Evolutionary conservation across 2,329 filamentous ascomycete genomes (phyloP), one percentile per base, ranked within the genome.

Genomic region (Aureobasidium sp.): DNA sequence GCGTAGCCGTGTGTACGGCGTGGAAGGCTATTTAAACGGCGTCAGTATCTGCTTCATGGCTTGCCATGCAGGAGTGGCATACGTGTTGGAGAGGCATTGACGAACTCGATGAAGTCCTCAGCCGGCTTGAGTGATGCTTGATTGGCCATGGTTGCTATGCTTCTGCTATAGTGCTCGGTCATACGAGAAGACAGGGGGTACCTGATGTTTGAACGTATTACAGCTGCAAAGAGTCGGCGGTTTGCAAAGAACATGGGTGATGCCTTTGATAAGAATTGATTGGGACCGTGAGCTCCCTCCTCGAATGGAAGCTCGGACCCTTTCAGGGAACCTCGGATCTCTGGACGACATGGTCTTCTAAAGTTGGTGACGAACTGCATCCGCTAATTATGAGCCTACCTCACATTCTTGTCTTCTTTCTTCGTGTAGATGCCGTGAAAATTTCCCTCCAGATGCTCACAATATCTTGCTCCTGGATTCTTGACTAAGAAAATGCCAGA

Each of bases 31-130:
- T 37, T 51, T 34, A 61, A 9, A 27, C 11, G 22, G 22, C 14
- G 36, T 68, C 55, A 66, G 64, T 49, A 17, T n/a, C 14, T 34
- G n/a, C 29, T 36, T n/a, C n/a, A 34, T 15, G 6, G 17, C 8
- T 49, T 29, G 20, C 20, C 17, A 15, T 34, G 42, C 12, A 47
- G 31, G 27, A 45, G 25, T 57, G 48, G 75, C 85, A 69, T 82
- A 96, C 92, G 93, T 59, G 92, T 96, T 14, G 94, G 94, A 63
- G 92, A 97, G 66, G 87, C 89, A 77, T 97, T 96, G 74, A 97
- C 87, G 78, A 96, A 97, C 77, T 90, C 88, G 72, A 96, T 78
- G 75, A 97, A 96, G 80, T 95, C 90, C 76, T 88, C 79, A 61
- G 90, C 90, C 62, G 72, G 77, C 64, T 76, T 69, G 62, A 78